Base-by-base conservation (phyloP, 2,329 filamentous ascomycete genomes). In the Pseudogymnoascus sp. region DNA sequence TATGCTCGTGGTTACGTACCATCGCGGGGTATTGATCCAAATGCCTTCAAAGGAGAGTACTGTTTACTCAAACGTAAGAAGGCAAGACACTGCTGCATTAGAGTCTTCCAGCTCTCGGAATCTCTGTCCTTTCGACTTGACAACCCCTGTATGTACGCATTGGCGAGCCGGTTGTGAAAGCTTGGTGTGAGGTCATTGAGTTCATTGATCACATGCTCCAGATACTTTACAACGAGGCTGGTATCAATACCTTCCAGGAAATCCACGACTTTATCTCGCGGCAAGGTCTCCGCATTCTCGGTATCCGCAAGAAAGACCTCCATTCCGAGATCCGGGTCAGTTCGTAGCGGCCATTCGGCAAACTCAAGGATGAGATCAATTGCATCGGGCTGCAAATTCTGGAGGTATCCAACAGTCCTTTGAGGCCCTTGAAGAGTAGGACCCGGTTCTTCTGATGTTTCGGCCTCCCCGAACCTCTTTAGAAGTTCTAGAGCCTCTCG, bases 311-410 rank as follows among this genome's bases (percentile, higher is more conserved):
- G 77, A 75, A 99, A 99, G 0, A 99, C 84, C 67, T 97, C 91
- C 89, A 99, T 96, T 3, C 89, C 93, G 40, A 91, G 77, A 1
- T 86, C 82, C 0, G 91, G 85, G 66, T 91, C 86, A 12, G 82
- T 83, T 62, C 84, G 82, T 14, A 99, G 75, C 0, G 92, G 90
- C 95, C 95, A 99, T 68, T 89, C 88, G 0, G 91, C 89, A 72
- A 96, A 96, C 74, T 97, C 91, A 3, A 99, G 81, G 16, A 97
- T 91, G 25, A 97, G 82, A 69, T 96, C 92, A 62, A 96, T 91
- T 77, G 93, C 86, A 23, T 93, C 91, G 0, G 93, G 88, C 0
- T 93, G 88, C 5, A 99, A 78, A 68, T 88, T 90, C 72, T 97
- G 91, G n/a, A 99, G 79, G 73, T 99, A 99, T 6, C 85, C 86